Percentiles rank a stretch among this genome's conserved stretches.
These are phyloP conservation scores for Gamsiella multidivaricata DNA, from an alignment of 192 early-diverging fungal genomes.

Conservation along the genomic window DNA sequence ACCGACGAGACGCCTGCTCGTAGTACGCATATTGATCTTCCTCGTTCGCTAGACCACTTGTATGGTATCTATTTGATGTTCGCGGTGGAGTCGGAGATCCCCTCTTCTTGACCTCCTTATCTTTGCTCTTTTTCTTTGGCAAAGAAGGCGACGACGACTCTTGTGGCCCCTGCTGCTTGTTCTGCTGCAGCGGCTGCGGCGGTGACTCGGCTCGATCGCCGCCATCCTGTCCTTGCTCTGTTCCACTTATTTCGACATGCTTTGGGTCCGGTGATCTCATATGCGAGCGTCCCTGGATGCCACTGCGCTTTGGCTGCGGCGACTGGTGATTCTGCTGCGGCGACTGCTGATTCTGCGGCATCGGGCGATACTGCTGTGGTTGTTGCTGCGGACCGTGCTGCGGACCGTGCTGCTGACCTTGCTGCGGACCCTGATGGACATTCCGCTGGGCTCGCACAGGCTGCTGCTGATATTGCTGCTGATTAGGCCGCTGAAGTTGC, in stretches of 20 bases:
- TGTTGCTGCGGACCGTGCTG: neutral
- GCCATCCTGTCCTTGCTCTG: too few species aligned
- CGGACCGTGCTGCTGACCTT: neutral
- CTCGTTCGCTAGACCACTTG: neutral
- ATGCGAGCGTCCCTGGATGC: too few species aligned
- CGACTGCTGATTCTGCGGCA: too few species aligned
- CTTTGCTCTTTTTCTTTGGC: neutral
- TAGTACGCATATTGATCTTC: slow-evolving; percentile 26
- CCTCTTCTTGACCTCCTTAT: neutral
- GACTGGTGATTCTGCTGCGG: too few species aligned
- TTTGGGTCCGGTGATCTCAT: too few species aligned
- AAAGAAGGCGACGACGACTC: too few species aligned
- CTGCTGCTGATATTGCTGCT: neutral
- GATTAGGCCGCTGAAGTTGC: neutral
- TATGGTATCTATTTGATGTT: too few species aligned
- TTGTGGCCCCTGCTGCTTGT: too few species aligned
- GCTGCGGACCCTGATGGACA: slow-evolving; percentile 6
- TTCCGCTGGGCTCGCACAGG: slow-evolving; percentile 10
- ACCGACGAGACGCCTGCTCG: slow-evolving; percentile 1
- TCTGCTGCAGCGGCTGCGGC: neutral
- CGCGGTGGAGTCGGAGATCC: neutral
- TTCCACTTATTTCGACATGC: too few species aligned
- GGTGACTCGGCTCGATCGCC: too few species aligned
- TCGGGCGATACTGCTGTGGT: too few species aligned
- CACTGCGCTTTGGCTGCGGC: too few species aligned